These are phyloP conservation scores for Pseudocercospora fijiensis DNA, from an alignment of 2,329 filamentous ascomycete genomes.

Conservation along the genomic window DNA sequence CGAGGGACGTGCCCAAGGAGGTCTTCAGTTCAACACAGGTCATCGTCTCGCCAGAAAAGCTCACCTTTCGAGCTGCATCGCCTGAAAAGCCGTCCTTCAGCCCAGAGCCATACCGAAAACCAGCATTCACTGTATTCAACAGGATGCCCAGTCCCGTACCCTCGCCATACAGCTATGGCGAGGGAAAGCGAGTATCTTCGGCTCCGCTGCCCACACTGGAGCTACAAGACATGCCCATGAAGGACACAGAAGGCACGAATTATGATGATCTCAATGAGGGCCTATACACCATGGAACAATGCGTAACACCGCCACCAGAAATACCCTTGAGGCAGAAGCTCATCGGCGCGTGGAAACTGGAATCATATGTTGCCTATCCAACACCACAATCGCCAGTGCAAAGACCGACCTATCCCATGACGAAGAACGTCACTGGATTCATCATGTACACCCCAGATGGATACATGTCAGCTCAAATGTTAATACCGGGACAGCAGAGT, in stretches of 20 bases:
- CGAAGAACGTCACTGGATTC: conserved; percentile 40
- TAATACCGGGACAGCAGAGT: conserved; percentile 40
- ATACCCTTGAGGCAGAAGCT: conserved; percentile 37
- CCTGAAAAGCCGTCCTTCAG: conserved; percentile 21
- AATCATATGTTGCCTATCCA: conserved; percentile 42
- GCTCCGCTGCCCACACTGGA: conserved; percentile 17
- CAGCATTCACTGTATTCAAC: conserved; percentile 16
- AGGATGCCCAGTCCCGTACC: conserved; percentile 14
- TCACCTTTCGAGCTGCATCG: conserved; percentile 27
- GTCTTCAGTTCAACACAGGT: conserved; percentile 28
- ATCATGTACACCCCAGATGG: conserved; percentile 44
- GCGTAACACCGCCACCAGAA: conserved; percentile 33
- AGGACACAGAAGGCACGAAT: conserved; percentile 27
- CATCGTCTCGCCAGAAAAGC: conserved; percentile 29
- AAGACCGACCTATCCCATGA: conserved; percentile 40
- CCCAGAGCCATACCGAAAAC: conserved; percentile 24
- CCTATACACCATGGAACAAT: conserved; percentile 36
- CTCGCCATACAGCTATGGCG: conserved; percentile 22
- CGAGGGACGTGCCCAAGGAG: conserved; percentile 26
- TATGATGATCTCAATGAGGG: conserved; percentile 39
- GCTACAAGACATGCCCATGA: conserved; percentile 21
- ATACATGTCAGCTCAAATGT: conserved; percentile 42
- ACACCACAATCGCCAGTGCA: conserved; percentile 38
- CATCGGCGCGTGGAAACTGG: conserved; percentile 41
- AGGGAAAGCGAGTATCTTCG: conserved; percentile 9